Percentiles rank a stretch among this genome's conserved stretches.
Evolutionary conservation across 2,329 filamentous ascomycete species (phyloP).

Genomic region (Diaporthe sp.): DNA sequence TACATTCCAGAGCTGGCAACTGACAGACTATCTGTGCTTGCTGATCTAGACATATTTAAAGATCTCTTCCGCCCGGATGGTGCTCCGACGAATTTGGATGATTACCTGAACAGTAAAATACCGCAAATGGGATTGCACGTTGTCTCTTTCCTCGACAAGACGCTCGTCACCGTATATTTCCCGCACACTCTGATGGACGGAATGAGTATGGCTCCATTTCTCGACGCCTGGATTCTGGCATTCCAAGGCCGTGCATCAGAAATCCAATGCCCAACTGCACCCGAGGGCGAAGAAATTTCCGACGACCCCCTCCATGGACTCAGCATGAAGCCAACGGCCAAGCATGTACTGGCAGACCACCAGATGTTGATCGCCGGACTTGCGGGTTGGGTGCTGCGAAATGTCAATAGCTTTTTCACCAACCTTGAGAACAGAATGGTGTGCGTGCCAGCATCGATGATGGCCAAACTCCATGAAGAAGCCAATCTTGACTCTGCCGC

Average conservation of each 20-base stretch:
- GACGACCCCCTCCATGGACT: constrained; percentile 41
- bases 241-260: constrained; percentile 47
- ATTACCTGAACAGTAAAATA: constrained; percentile 49
- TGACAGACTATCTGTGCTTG: constrained; percentile 40
- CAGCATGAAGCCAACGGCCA: constrained; percentile 39
- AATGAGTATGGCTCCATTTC: constrained; percentile 48
- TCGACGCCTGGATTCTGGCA: constrained; percentile 51
- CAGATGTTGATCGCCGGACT: constrained; percentile 39
- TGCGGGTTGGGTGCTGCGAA: constrained; percentile 42
- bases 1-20: constrained; percentile 40
- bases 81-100: constrained; percentile 42
- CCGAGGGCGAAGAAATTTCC: constrained; percentile 9
- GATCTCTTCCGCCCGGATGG: constrained; percentile 36
- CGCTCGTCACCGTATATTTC: constrained; percentile 51
- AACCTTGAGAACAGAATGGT: constrained; percentile 22
- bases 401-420: constrained; percentile 7
- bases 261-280: constrained; percentile 41
- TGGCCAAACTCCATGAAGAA: background rate
- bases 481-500: background rate
- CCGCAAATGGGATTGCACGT: constrained; percentile 55
- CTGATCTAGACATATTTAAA: constrained; percentile 39
- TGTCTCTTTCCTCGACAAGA: constrained; percentile 53
- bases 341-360: constrained; percentile 37
- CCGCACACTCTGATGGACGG: constrained; percentile 53
- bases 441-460: constrained; percentile 22